A percentile compares a stretch with the other conserved stretches of the same genome.
Conservation (phyloP, 2,329 filamentous ascomycete species). For the Trichophyton simii region DNA sequence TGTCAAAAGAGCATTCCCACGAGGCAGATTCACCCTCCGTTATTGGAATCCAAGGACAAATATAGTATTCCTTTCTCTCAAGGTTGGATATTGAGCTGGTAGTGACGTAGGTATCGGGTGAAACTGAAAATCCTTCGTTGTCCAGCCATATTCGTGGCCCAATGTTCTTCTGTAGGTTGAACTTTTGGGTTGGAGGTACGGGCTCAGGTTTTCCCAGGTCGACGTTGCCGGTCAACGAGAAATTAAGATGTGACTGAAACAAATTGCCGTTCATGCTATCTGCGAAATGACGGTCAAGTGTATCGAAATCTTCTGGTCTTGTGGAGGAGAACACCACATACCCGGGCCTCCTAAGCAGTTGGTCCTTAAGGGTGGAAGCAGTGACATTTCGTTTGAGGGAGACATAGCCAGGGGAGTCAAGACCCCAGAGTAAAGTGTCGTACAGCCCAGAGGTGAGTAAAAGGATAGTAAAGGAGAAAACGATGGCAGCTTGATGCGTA, state of each 20-base stretch:
- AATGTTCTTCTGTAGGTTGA: neutral
- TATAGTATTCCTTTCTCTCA: neutral
- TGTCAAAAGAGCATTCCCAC: conserved; percentile 10
- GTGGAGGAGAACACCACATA: conserved; percentile 11
- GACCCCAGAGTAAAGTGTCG: conserved; percentile 12
- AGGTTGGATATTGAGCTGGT: neutral
- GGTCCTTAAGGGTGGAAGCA: conserved; percentile 3
- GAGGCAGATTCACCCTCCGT: neutral
- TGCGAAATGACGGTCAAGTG: conserved; percentile 6
- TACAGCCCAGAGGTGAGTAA: conserved; percentile 8
- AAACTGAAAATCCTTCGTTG: conserved; percentile 12
- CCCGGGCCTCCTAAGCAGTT: conserved; percentile 6
- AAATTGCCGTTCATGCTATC: conserved; percentile 9
- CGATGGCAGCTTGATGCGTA: conserved; percentile 7
- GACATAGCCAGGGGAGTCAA: conserved; percentile 11
- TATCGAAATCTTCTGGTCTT: conserved; percentile 6
- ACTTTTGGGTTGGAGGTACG: conserved; percentile 7
- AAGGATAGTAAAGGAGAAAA: conserved; percentile 9
- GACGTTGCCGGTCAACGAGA: conserved; percentile 9
- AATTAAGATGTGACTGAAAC: conserved; percentile 8
- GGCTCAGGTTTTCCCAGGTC: conserved; percentile 6
- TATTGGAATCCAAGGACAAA: conserved; percentile 7
- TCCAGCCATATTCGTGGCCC: conserved; percentile 12
- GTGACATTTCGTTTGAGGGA: conserved; percentile 6
- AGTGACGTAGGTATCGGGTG: conserved; percentile 9